Base-by-base conservation (phyloP, 352 stramenopile genomes). In the Globisporangium middletonii region DNA sequence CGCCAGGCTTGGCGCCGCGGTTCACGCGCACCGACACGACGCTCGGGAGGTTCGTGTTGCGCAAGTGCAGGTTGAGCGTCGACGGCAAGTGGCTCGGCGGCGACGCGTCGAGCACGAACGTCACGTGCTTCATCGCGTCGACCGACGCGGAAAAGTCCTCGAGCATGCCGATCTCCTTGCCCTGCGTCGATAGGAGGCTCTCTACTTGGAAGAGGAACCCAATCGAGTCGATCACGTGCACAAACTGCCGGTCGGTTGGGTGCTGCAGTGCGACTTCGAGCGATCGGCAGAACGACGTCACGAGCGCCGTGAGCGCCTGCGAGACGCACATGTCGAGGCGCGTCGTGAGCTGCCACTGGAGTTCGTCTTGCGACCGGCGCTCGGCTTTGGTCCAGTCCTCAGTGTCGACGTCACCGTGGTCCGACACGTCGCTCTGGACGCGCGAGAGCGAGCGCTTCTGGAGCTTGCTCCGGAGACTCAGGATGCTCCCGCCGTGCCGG, bases 141-240 rank as follows among this genome's bases (percentile, higher is more conserved):
- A 90, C 75, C 0, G 88, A 85, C 13, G 77, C 83, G 6, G 76
- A 84, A 42, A 96, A 87, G 62, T 97, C 89, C 62, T 95, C 78
- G 3, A 99, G 73, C 96, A 98, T 98, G n/a, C 87, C 89, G 38
- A 97, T 76, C 64, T 99, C 96, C 63, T 98, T 98, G 44, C 94
- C 94, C 18, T 97, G 89, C 19, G 95, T 96, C 53, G 84, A 97
- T 19, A 99, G 63, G 49, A 99, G 59, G 19, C 91, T 96, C 67
- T 98, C 94, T 33, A 98, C 74, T 55, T 94, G 82, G 60, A 89
- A 92, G 12, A 94, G 59, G 59, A 92, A 94, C 3, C 82, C 82
- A 35, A 91, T 78, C 13, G 73, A 75, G 44, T 85, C 72, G 51
- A 91, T 73, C 5, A 86, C 60, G 12, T 78, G 53, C 44, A 94